These are phyloP conservation scores for Abelmoschus esculentus DNA, from an alignment of 345 rosid species.

Conservation along the genomic window DNA sequence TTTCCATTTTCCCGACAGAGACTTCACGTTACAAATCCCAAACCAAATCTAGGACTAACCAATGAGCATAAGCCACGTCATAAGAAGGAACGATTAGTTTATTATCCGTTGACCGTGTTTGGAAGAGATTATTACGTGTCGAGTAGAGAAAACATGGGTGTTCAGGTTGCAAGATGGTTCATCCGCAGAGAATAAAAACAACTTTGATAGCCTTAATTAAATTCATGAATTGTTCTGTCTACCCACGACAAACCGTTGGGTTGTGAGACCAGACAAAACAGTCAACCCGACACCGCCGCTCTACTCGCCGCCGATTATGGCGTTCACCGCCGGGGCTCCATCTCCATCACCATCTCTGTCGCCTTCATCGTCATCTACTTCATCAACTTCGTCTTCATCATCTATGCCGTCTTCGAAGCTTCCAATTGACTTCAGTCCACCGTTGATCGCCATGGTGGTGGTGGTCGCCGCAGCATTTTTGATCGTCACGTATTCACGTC, in stretches of 20 bases:
- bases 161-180: background rate
- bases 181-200: conserved; percentile 13
- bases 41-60: background rate
- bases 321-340: conserved; percentile 1
- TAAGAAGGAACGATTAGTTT: background rate
- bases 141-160: background rate
- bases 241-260: conserved; percentile 19
- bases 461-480: conserved; percentile 73
- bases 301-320: conserved; percentile 9
- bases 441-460: conserved; percentile 84
- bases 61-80: background rate
- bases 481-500: conserved; percentile 68
- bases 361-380: conserved; percentile 10
- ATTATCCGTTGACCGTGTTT: background rate
- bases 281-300: conserved; percentile 23
- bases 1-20: background rate
- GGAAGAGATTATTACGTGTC: background rate
- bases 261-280: background rate
- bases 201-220: conserved; percentile 32
- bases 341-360: conserved; percentile 19
- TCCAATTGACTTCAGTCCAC: conserved; percentile 78
- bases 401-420: conserved; percentile 29
- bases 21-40: too few species aligned
- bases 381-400: conserved; percentile 11
- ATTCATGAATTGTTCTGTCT: conserved; percentile 33